Conservation (phyloP, 1,284 basidiomycete genomes). For the Cystobasidium pallidum region DNA sequence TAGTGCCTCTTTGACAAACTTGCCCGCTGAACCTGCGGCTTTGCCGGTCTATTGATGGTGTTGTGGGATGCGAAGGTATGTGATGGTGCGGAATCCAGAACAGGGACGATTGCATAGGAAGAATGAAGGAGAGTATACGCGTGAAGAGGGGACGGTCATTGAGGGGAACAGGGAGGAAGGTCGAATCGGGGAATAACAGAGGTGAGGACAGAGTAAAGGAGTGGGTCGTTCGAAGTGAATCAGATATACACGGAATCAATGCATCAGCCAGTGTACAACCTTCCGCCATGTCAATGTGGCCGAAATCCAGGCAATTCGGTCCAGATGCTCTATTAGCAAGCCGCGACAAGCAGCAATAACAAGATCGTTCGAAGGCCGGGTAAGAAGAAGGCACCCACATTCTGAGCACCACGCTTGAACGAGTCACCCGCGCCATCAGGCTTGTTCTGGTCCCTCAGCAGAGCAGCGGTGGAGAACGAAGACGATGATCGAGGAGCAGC, state of each 20-base stretch:
- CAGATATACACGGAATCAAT: neutral
- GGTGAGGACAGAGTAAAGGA: no score
- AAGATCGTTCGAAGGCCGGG: neutral
- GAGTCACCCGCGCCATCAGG: conserved; percentile 27
- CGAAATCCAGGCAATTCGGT: conserved; percentile 12
- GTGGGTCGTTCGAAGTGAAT: no score
- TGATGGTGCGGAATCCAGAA: neutral
- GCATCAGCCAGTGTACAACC: conserved; percentile 6
- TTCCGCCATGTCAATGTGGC: neutral
- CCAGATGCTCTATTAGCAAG: no score
- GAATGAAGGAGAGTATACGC: neutral
- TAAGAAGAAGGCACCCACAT: conserved; percentile 12
- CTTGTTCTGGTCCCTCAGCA: conserved; percentile 4
- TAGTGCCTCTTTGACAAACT: conserved; percentile 33
- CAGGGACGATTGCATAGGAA: neutral
- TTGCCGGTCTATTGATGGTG: conserved; percentile 14
- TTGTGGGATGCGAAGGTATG: neutral
- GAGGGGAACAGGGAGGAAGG: no score
- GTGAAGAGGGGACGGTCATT: no score
- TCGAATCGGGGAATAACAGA: neutral
- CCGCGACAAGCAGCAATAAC: neutral
- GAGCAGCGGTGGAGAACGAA: conserved; percentile 9
- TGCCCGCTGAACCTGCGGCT: conserved; percentile 18
- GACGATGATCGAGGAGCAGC: conserved; percentile 3
- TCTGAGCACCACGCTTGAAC: conserved; percentile 36